Percentiles rank a stretch among this genome's conserved stretches.
Conservation (phyloP, 2,329 filamentous ascomycete species). For the Aureobasidium vineae region DNA sequence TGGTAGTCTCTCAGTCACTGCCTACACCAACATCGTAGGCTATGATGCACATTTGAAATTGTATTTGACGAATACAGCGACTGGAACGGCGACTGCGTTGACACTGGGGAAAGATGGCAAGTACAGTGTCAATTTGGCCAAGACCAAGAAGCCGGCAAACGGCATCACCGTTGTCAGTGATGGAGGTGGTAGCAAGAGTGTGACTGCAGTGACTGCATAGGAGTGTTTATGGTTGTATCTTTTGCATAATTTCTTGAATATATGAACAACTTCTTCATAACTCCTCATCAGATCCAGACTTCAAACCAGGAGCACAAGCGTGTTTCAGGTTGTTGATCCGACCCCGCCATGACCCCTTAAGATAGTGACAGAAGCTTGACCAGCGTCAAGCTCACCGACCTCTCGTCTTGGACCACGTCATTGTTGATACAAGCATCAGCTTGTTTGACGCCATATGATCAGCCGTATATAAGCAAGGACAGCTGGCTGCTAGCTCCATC, state of each 20-base stretch:
- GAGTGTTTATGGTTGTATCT: neutral
- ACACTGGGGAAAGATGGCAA: conserved; percentile 33
- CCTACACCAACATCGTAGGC: conserved; percentile 40
- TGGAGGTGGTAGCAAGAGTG: neutral
- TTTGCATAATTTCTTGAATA: neutral
- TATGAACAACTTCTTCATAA: too few relatives aligned
- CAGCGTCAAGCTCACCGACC: conserved; percentile 31
- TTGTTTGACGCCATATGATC: neutral
- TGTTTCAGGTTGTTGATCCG: neutral
- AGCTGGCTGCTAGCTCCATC: neutral
- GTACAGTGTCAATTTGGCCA: conserved; percentile 35
- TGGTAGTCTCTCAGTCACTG: conserved; percentile 38
- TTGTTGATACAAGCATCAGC: neutral
- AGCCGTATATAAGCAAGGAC: neutral
- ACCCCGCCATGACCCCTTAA: conserved; percentile 2
- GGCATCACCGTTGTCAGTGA: conserved; percentile 31
- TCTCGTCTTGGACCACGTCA: conserved; percentile 3
- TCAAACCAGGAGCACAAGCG: neutral
- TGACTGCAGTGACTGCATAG: neutral
- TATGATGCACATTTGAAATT: conserved; percentile 37
- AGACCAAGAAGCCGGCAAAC: conserved; percentile 34
- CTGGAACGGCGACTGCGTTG: conserved; percentile 32
- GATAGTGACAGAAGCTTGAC: conserved; percentile 27
- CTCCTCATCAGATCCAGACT: neutral
- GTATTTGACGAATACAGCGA: conserved; percentile 33